Percentiles rank a stretch among this genome's conserved stretches.
phyloP scores from a whole-genome alignment of 495 filamentous ascomycete species.

The Penicillium ochrochloron region DNA sequence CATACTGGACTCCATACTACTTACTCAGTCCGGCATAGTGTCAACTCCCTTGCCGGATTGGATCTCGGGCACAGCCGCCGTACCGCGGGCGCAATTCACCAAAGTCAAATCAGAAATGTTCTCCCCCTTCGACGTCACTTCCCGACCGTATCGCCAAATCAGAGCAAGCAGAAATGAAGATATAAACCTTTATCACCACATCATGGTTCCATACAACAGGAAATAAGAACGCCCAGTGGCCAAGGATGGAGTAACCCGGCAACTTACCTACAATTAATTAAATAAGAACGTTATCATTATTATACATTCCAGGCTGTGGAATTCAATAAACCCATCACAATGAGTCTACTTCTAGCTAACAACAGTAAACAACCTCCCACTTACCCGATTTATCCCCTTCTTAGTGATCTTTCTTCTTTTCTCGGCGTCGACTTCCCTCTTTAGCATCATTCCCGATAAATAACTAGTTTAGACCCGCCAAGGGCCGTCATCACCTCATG shows the following conservation, averaged over 20 bases:
- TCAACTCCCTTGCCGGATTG: neutral
- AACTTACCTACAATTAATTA: conserved; percentile 2
- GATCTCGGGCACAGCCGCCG: conserved; percentile 23
- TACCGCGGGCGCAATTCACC: conserved; percentile 1
- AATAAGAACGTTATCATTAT: neutral
- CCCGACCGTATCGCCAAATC: conserved; percentile 5
- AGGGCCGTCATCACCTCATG: conserved; percentile 14
- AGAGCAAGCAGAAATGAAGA: neutral
- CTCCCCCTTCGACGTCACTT: conserved; percentile 17
- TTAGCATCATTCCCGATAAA: conserved; percentile 20
- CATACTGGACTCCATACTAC: neutral
- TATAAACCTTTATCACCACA: conserved; percentile 5
- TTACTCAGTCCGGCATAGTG: conserved; percentile 1
- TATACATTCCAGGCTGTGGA: neutral
- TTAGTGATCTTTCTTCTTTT: conserved; percentile 10
- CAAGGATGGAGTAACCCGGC: neutral
- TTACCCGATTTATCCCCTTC: neutral
- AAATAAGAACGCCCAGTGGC: neutral
- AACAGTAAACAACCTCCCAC: neutral
- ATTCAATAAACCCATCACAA: neutral
- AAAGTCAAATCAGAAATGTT: conserved; percentile 8
- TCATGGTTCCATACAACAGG: neutral
- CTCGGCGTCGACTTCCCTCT: conserved; percentile 23
- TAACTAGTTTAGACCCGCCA: conserved; percentile 1
- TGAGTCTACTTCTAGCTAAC: neutral